Evolutionary conservation across 352 stramenopile species (phyloP), one percentile per base, ranked within the genome.

Genomic region (Achlya hypogyna): DNA sequence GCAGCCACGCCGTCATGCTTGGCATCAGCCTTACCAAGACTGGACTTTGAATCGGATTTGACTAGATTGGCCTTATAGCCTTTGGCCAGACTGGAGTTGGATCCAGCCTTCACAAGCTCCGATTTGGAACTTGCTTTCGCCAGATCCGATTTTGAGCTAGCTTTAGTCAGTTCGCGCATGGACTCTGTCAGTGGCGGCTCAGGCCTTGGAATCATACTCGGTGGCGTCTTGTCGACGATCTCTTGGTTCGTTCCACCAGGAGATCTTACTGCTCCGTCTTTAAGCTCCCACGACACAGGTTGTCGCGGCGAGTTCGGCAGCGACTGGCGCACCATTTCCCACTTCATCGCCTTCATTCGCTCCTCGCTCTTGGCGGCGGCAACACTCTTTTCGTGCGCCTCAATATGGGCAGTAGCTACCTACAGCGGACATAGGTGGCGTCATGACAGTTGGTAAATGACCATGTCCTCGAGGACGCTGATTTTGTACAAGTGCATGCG

Each of bases 341-440:
- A 90, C 51, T 90, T 88, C 35, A 90, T 62, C 3, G 76, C 82
- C 65, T 88, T 86, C 73, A 84, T 82, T 40, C 78, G 78, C 27
- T 88, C 79, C 58, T 90, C 80, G 9, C 66, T 77, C 29, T 84
- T 72, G 4, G 68, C 34, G 5, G 76, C 78, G 23, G 69, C 64
- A 20, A 73, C 62, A 25, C 70, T 80, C 38, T 70, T 68, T 10
- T 75, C 75, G 12, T 88, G 78, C 4, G 70, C 77, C 54, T 88
- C 80, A 3, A 87, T 40, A 54, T 87, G 77, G 1, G 82, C 78
- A 27, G 78, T 78, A 5, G 71, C 73, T 10, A 76, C 63, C 78
- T 87, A 71, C 31, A 62, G 32, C 22, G 22, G 6, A 8, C 8
- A 12, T 43, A 59, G 53, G 8, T 62, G n/a, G 47, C 10, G 53